Evolutionary conservation across 495 filamentous ascomycete species (phyloP).

Genomic region (Trichoderma virens): DNA sequence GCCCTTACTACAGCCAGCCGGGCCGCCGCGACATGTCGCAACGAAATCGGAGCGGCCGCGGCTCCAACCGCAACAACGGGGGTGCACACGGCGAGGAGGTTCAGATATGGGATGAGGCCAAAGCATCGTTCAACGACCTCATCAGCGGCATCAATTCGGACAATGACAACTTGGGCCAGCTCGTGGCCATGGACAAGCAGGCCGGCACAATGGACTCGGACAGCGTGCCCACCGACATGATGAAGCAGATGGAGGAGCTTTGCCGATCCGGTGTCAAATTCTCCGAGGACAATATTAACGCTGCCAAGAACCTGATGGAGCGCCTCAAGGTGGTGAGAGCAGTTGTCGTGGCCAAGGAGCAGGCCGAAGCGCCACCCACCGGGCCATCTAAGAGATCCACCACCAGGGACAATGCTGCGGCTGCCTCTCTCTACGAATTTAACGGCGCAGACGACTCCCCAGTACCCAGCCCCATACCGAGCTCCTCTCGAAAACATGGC

Average conservation of each 20-base stretch:
- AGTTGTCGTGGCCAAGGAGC: conserved; percentile 49
- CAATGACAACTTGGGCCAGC: conserved; percentile 29
- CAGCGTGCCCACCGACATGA: conserved; percentile 16
- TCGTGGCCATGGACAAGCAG: conserved; percentile 36
- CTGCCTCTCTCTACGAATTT: conserved; percentile 57
- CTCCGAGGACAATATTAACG: conserved; percentile 28
- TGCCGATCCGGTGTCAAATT: conserved; percentile 35
- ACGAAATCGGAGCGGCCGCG: conserved; percentile 36
- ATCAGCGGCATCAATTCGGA: conserved; percentile 34
- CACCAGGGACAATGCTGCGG: conserved; percentile 20
- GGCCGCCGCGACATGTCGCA: conserved; percentile 30
- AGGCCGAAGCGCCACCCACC: conserved; percentile 36
- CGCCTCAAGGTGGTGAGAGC: conserved; percentile 37
- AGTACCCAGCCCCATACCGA: conserved; percentile 51
- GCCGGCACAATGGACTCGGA: conserved; percentile 32
- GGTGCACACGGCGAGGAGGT: conserved; percentile 36
- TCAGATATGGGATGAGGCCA: conserved; percentile 36
- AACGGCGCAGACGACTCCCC: conserved; percentile 65
- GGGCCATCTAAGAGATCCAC: conserved; percentile 23
- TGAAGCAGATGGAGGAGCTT: conserved; percentile 32
- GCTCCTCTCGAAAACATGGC: conserved; percentile 34
- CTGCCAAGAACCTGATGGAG: conserved; percentile 33
- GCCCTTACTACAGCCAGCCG: background rate
- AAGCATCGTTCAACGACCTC: conserved; percentile 32
- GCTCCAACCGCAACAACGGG: conserved; percentile 39